These are phyloP conservation scores for Cytospora piceicola DNA, from an alignment of 2,329 filamentous ascomycete species.

Conservation along the genomic window DNA sequence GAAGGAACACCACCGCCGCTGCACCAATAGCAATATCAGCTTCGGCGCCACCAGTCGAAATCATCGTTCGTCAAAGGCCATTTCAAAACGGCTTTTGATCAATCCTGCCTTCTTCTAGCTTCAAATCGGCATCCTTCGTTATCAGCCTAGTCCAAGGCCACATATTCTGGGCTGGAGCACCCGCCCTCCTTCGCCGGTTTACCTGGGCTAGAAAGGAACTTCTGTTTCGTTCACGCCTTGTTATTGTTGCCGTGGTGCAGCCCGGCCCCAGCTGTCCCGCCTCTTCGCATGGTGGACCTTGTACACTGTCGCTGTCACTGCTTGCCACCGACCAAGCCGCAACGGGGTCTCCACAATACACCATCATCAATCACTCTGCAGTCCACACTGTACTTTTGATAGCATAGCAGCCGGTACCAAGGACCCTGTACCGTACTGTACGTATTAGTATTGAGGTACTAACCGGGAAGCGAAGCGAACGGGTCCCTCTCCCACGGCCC, in stretches of 20 bases:
- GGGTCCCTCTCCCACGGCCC: conserved; percentile 14
- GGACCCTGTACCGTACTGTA: conserved; percentile 14
- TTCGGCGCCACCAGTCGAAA: conserved; percentile 8
- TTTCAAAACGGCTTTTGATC: conserved; percentile 16
- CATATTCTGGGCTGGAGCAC: conserved; percentile 10
- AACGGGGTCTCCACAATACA: conserved; percentile 19
- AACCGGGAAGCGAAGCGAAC: conserved; percentile 29
- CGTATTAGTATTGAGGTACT: conserved; percentile 23
- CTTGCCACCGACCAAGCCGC: conserved; percentile 29
- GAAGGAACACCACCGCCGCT: background rate
- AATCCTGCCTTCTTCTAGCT: conserved; percentile 16
- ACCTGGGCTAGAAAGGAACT: conserved; percentile 9
- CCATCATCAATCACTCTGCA: conserved; percentile 22
- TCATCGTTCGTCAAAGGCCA: conserved; percentile 10
- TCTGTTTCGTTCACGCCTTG: conserved; percentile 9
- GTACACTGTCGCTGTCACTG: conserved; percentile 19
- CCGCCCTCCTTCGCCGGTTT: conserved; percentile 1
- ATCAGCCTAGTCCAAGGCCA: conserved; percentile 7
- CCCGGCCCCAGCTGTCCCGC: conserved; percentile 25
- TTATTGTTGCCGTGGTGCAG: conserved; percentile 14
- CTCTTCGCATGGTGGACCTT: conserved; percentile 27
- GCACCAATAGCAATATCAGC: background rate
- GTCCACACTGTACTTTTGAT: conserved; percentile 20
- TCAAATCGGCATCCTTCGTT: conserved; percentile 15
- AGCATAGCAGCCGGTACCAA: conserved; percentile 19